Percentiles rank a stretch among this genome's conserved stretches.
phyloP scores from a whole-genome alignment of 495 filamentous ascomycete species.

The Corynascus novoguineensis region DNA sequence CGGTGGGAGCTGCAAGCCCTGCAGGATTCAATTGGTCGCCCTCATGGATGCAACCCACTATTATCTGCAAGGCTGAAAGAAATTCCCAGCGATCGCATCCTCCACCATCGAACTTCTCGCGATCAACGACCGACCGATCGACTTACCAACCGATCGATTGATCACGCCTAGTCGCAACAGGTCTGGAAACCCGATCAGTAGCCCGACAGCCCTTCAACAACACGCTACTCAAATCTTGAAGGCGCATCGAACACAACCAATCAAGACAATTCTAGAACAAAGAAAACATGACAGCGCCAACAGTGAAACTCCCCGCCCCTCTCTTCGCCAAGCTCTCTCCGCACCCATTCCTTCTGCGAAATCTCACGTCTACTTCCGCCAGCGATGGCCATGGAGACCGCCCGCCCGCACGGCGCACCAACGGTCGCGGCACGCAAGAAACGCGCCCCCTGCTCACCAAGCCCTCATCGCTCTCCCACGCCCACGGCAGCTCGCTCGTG shows the following conservation, averaged over 20 bases:
- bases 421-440: slow-evolving; percentile 64
- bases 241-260: neutral
- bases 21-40: slow-evolving; percentile 2
- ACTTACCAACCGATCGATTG: neutral
- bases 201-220: neutral
- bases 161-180: neutral
- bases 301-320: slow-evolving; percentile 66
- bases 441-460: slow-evolving; percentile 67
- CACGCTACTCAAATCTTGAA: neutral
- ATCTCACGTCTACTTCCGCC: slow-evolving; percentile 68
- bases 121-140: neutral
- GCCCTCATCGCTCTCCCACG: slow-evolving; percentile 74
- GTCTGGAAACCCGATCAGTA: neutral
- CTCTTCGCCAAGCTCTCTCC: slow-evolving; percentile 90
- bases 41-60: slow-evolving; percentile 1
- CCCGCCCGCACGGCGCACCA: slow-evolving; percentile 59
- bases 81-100: slow-evolving; percentile 9
- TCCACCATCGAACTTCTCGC: neutral
- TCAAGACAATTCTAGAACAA: neutral
- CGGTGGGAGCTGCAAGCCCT: too few species aligned
- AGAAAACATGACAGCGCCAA: slow-evolving; percentile 14
- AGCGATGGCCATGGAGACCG: slow-evolving; percentile 41
- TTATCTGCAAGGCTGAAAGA: slow-evolving; percentile 21
- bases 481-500: slow-evolving; percentile 82
- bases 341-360: slow-evolving; percentile 79